These are phyloP conservation scores for Trichosporon sp. DNA, from an alignment of 1,284 basidiomycete genomes.

Conservation along the genomic window DNA sequence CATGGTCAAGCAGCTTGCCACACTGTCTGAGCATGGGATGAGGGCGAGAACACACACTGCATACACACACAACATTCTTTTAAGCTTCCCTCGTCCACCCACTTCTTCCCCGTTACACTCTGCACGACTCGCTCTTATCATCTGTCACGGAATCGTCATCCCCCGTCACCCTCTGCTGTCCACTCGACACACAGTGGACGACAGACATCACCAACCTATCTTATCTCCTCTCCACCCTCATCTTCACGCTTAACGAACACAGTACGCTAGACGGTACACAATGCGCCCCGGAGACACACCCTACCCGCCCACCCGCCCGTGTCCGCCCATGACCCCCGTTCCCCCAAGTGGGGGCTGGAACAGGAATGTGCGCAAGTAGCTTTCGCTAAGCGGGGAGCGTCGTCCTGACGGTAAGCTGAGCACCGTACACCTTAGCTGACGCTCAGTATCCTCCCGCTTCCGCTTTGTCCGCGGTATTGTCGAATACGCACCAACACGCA, in stretches of 20 bases:
- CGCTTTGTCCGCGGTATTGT: neutral
- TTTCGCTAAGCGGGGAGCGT: neutral
- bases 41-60: neutral
- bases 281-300: constrained; percentile 16
- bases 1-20: neutral
- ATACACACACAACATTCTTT: neutral
- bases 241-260: neutral
- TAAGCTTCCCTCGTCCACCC: neutral
- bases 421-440: neutral
- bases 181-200: neutral
- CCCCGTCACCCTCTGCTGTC: neutral
- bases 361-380: neutral
- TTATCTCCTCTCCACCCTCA: neutral
- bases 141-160: neutral
- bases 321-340: constrained; percentile 13
- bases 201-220: neutral
- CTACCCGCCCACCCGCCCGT: neutral
- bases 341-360: neutral
- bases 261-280: neutral
- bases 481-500: neutral
- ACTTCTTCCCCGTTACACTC: neutral
- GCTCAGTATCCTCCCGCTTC: neutral
- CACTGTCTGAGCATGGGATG: neutral
- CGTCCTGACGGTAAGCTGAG: neutral
- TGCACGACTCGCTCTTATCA: neutral